Conservation (phyloP, 2,329 filamentous ascomycete genomes). For the Penicillium occitanis region DNA sequence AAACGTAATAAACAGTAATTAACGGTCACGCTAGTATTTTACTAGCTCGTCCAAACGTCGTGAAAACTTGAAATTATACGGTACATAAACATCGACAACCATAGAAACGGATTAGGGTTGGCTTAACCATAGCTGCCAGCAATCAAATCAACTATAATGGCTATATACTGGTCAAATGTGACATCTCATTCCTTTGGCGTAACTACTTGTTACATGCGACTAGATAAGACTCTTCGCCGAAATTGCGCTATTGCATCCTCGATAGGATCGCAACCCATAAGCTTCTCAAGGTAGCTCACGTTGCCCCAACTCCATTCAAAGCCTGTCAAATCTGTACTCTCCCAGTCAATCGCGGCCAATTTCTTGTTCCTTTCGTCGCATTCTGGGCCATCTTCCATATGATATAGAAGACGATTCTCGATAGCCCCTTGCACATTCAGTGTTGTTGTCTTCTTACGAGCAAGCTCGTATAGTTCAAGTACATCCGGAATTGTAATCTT, state of each 20-base stretch:
- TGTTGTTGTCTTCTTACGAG: constrained; percentile 45
- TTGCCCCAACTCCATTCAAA: background rate
- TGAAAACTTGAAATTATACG: background rate
- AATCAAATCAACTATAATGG: background rate
- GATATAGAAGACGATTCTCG: constrained; percentile 26
- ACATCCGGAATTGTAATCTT: constrained; percentile 21
- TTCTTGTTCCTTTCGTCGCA: constrained; percentile 40
- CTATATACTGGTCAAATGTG: background rate
- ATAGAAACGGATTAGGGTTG: background rate
- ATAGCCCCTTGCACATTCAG: constrained; percentile 24
- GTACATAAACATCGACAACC: background rate
- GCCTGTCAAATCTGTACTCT: background rate
- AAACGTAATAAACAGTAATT: background rate
- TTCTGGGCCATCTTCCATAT: constrained; percentile 28
- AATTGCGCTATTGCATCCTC: background rate
- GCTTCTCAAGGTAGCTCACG: background rate
- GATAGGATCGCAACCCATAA: background rate
- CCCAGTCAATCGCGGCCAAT: constrained; percentile 4
- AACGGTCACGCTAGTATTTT: background rate
- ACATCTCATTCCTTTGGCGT: background rate
- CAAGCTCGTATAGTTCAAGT: constrained; percentile 46
- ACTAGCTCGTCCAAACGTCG: background rate
- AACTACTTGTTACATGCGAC: background rate
- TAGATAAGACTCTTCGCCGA: background rate
- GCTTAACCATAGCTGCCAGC: background rate